Evolutionary conservation across 176 grass and related monocot genomes (phyloP), one percentile per base, ranked within the genome.

Genomic region (Echinochloa phyllopogon): DNA sequence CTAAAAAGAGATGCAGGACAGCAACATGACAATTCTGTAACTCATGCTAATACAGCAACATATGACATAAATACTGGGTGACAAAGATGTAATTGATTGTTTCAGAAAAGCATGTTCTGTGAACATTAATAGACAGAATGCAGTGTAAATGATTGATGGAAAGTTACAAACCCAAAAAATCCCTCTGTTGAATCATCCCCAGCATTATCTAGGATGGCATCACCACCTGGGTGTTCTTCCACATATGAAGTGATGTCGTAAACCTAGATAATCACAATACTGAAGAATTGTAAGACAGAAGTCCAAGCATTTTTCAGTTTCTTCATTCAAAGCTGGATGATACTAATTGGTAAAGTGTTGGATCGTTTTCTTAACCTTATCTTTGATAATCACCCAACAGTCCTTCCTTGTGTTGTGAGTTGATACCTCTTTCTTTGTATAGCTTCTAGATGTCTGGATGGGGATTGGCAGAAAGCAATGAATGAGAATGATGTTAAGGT

Each of bases 191-290:
- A 98, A 90, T 94, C 87, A 55, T 60, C 79, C 73, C 96, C 93
- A 75, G 91, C 96, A 90, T 95, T 98, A 81, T 94, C 95, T 75
- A 98, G 76, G 79, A 95, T 95, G 69, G 85, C 91, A 87, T 98
- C 91, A 76, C 87, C 93, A 53, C 93, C 96, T 58, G 93, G 96
- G 86, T 98, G 91, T 76, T 98, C 93, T 76, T 98, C 89, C 6
- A 98, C 93, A 14, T 95, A 98, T 38, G 89, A 56, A 72, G 95
- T 98, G 17, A 93, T 93, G 72, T 94, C 83, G 16, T 95, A 95
- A 56, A 95, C 93, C 96, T 95, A 60, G 50, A 88, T 51, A 40
- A 82, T 33, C 17, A 21, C 42, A 66, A 80, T 82, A 37, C n/a
- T 36, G n/a, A 85, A 29, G 48, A 24, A 50, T 53, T 12, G 23